These are phyloP conservation scores for Alternaria tenuissima DNA, from an alignment of 2,329 filamentous ascomycete species.

Conservation along the genomic window DNA sequence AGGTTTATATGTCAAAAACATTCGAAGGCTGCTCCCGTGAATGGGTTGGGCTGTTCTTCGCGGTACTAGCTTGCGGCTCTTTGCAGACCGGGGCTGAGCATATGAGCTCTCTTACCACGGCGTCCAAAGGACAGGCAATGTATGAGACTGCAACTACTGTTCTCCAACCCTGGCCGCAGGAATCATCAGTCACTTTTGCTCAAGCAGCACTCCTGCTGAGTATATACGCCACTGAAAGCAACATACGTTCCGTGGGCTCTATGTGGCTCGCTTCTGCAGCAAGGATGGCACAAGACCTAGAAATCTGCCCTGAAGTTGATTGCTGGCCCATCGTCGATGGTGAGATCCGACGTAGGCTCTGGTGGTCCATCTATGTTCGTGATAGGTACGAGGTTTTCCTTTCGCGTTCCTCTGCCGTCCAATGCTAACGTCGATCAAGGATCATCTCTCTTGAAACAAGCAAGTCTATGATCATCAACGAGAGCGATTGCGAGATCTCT, in stretches of 20 bases:
- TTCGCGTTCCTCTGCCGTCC: neutral
- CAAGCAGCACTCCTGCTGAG: constrained; percentile 76
- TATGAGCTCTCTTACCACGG: constrained; percentile 61
- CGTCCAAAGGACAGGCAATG: constrained; percentile 68
- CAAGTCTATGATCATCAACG: constrained; percentile 81
- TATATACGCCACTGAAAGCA: constrained; percentile 84
- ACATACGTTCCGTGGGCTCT: constrained; percentile 85
- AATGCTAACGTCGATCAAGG: constrained; percentile 54
- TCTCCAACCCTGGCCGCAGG: constrained; percentile 83
- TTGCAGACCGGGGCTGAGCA: constrained; percentile 71
- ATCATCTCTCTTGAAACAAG: constrained; percentile 81
- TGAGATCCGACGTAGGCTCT: constrained; percentile 86
- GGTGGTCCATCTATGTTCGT: constrained; percentile 93
- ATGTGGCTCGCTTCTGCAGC: constrained; percentile 84
- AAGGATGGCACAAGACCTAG: constrained; percentile 82
- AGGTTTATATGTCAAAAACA: constrained; percentile 73
- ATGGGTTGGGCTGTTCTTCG: constrained; percentile 83
- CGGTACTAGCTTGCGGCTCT: constrained; percentile 82
- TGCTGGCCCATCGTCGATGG: constrained; percentile 78
- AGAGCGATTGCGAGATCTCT: constrained; percentile 84
- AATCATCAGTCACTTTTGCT: constrained; percentile 77
- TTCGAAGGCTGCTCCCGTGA: constrained; percentile 69
- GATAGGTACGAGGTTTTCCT: constrained; percentile 69
- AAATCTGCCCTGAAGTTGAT: constrained; percentile 77
- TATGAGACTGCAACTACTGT: constrained; percentile 74